Evolutionary conservation across 2,329 filamentous ascomycete species (phyloP).

Genomic region (Cadophora gregata): DNA sequence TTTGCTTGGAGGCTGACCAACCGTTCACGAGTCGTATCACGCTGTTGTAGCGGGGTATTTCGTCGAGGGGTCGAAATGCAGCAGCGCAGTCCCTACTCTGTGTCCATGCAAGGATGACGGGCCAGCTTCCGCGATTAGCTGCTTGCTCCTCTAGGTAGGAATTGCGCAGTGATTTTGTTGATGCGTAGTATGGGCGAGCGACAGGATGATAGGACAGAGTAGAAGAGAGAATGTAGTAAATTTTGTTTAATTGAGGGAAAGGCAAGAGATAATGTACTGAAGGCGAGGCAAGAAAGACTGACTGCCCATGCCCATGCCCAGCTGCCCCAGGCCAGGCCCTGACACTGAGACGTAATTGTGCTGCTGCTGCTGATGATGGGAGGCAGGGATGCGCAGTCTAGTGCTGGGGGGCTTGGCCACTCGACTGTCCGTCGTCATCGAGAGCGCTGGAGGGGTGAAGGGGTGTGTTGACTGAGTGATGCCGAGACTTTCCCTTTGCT

Average conservation of each 20-base stretch:
- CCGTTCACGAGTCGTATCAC: not conserved
- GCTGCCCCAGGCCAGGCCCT: too few species aligned
- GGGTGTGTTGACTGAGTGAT: not conserved
- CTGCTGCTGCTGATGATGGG: not conserved
- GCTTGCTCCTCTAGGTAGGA: not conserved
- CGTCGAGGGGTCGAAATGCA: constrained; percentile 7
- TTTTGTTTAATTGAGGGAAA: not conserved
- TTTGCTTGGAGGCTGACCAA: constrained; percentile 14
- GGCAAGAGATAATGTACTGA: not conserved
- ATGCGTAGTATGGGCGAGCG: constrained; percentile 4
- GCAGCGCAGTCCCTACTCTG: not conserved
- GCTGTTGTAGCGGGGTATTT: constrained; percentile 13
- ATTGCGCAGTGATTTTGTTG: not conserved
- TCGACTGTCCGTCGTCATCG: not conserved
- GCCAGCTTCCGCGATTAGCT: not conserved
- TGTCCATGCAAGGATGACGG: not conserved
- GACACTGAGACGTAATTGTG: constrained; percentile 1
- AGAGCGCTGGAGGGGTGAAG: not conserved
- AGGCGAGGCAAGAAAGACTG: too few species aligned
- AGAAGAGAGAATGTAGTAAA: not conserved
- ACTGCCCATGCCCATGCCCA: too few species aligned
- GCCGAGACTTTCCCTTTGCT: constrained; percentile 1
- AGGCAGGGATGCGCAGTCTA: constrained; percentile 2
- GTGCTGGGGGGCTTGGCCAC: not conserved
- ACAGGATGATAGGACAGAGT: not conserved